Evolutionary conservation across 2,329 filamentous ascomycete genomes (phyloP).

Genomic region (Escovopsis sp.): DNA sequence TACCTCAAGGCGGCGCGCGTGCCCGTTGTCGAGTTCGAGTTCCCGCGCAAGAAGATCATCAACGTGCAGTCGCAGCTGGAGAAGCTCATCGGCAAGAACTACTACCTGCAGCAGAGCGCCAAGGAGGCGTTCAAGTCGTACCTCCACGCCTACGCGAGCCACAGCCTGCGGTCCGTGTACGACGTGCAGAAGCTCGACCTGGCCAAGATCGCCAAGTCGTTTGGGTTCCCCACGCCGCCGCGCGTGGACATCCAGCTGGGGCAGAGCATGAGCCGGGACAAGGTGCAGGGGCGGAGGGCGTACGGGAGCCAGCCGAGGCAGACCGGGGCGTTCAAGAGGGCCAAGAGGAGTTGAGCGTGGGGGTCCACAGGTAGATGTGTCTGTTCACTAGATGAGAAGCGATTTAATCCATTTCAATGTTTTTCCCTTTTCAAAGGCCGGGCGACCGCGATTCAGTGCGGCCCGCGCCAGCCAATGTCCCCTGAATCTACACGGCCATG

Average conservation of each 20-base stretch:
- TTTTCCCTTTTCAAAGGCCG: too few species aligned
- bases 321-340: conserved; percentile 11
- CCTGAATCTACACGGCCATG: too few species aligned
- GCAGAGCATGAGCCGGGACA: conserved; percentile 61
- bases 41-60: conserved; percentile 80
- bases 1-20: conserved; percentile 86
- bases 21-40: conserved; percentile 91
- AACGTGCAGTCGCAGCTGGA: conserved; percentile 86
- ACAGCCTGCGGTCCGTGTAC: conserved; percentile 42
- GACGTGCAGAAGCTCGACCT: conserved; percentile 76
- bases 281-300: conserved; percentile 46
- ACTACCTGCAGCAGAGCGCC: conserved; percentile 83
- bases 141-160: conserved; percentile 86
- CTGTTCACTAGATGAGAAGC: background rate
- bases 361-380: conserved; percentile 3
- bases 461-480: too few species aligned
- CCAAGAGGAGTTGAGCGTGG: conserved; percentile 4
- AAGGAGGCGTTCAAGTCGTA: conserved; percentile 77
- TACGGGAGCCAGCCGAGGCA: conserved; percentile 72
- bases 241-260: conserved; percentile 74
- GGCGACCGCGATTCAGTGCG: too few species aligned
- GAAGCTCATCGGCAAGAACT: conserved; percentile 87
- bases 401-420: background rate
- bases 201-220: conserved; percentile 69
- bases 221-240: conserved; percentile 66